phyloP scores from a whole-genome alignment of 2,329 filamentous ascomycete species.

The Colletotrichum sp. region DNA sequence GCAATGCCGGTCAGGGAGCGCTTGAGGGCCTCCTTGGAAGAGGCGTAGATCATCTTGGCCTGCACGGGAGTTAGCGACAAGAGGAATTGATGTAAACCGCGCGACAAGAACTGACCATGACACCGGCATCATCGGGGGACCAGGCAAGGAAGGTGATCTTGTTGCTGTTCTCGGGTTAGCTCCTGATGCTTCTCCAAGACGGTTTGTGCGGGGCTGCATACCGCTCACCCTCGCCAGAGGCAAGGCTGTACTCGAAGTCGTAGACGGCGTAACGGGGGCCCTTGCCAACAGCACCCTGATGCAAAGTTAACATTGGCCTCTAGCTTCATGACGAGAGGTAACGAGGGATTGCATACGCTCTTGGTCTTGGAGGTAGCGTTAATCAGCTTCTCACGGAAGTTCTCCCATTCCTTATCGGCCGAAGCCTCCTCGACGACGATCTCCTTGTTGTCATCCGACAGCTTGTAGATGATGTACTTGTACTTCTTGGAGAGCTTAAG shows the following conservation, averaged over 20 bases:
- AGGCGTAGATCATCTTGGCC: slow-evolving; percentile 91
- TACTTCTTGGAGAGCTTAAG: slow-evolving; percentile 81
- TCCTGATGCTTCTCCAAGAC: slow-evolving; percentile 2
- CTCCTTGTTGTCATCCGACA: slow-evolving; percentile 81
- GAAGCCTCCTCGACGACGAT: slow-evolving; percentile 81
- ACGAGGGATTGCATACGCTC: slow-evolving; percentile 51
- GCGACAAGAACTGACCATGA: slow-evolving; percentile 66
- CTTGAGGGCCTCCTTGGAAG: slow-evolving; percentile 87
- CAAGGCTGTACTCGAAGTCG: slow-evolving; percentile 79
- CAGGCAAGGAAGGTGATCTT: slow-evolving; percentile 82
- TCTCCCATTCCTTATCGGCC: slow-evolving; percentile 69
- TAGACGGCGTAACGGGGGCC: slow-evolving; percentile 85
- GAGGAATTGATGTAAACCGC: background rate
- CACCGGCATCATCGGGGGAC: slow-evolving; percentile 80
- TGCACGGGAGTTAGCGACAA: slow-evolving; percentile 35
- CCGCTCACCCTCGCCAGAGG: slow-evolving; percentile 74
- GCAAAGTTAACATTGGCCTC: background rate
- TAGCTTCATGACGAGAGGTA: background rate
- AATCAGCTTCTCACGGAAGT: slow-evolving; percentile 78
- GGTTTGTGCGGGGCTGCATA: slow-evolving; percentile 37
- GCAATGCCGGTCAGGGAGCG: slow-evolving; percentile 77
- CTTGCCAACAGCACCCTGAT: slow-evolving; percentile 61
- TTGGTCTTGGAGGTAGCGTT: slow-evolving; percentile 75
- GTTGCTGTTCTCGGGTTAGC: slow-evolving; percentile 54
- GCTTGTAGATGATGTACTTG: slow-evolving; percentile 90